These are phyloP conservation scores for Boletus rubroflammeus DNA, from an alignment of 768 basidiomycete genomes.

Conservation along the genomic window DNA sequence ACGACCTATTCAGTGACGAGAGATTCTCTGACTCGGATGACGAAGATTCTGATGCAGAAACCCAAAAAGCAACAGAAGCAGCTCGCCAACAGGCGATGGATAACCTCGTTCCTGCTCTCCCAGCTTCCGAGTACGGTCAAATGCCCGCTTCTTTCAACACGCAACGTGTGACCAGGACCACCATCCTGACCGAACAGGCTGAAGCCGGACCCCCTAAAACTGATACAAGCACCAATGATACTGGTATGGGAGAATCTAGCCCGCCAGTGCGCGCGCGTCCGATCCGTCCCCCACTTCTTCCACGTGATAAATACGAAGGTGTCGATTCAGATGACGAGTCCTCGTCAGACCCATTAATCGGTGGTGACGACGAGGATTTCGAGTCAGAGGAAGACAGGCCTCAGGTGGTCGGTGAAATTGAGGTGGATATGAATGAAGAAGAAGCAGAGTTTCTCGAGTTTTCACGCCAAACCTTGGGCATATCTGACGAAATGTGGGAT, in stretches of 20 bases:
- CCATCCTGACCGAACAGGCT: slow-evolving; percentile 40
- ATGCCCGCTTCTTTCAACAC: slow-evolving; percentile 79
- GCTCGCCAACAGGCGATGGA: slow-evolving; percentile 69
- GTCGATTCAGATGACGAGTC: slow-evolving; percentile 91
- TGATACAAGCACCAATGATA: slow-evolving; percentile 7
- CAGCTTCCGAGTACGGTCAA: slow-evolving; percentile 82
- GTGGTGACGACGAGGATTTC: slow-evolving; percentile 42
- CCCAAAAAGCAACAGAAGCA: slow-evolving; percentile 24
- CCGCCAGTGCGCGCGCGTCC: slow-evolving; percentile 36
- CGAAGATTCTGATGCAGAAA: slow-evolving; percentile 35
- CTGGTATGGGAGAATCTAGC: neutral
- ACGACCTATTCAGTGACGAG: slow-evolving; percentile 42
- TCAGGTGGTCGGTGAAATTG: slow-evolving; percentile 77
- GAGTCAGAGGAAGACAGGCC: slow-evolving; percentile 82
- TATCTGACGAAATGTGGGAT: slow-evolving; percentile 84
- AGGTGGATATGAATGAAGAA: slow-evolving; percentile 90
- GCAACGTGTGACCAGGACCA: slow-evolving; percentile 55
- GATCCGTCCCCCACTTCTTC: slow-evolving; percentile 74
- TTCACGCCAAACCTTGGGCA: slow-evolving; percentile 86
- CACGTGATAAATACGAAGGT: slow-evolving; percentile 85
- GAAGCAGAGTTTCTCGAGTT: slow-evolving; percentile 95
- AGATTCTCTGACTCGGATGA: slow-evolving; percentile 44
- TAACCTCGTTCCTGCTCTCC: slow-evolving; percentile 74
- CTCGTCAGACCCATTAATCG: slow-evolving; percentile 47
- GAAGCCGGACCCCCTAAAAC: slow-evolving; percentile 19